Conservation (phyloP, 345 rosid genomes). For the Anastatica hierochuntica region DNA sequence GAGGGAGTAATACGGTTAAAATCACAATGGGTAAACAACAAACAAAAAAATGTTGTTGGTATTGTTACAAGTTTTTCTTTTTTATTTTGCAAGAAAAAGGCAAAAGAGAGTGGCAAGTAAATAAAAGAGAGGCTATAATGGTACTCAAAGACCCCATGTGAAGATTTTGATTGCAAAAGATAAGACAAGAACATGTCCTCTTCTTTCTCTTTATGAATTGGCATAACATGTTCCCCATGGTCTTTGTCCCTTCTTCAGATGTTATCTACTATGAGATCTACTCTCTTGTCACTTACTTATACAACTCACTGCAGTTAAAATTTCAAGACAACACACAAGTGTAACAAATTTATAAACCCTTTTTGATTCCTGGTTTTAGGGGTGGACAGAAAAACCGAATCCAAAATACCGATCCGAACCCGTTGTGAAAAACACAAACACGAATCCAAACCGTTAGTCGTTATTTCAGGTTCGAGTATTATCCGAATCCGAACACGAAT, state of each 20-base stretch:
- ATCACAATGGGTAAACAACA: too few species aligned
- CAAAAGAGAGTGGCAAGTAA: too few species aligned
- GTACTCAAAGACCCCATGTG: slow-evolving; percentile 26
- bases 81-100: background rate
- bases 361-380: too few species aligned
- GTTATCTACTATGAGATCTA: slow-evolving; percentile 23
- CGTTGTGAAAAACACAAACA: too few species aligned
- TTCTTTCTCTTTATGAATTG: slow-evolving; percentile 20
- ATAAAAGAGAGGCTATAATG: slow-evolving; percentile 9
- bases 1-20: too few species aligned
- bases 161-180: slow-evolving; percentile 20
- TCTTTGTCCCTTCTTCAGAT: slow-evolving; percentile 21
- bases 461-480: too few species aligned
- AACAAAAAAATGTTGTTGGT: slow-evolving; percentile 3
- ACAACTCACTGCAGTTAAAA: too few species aligned
- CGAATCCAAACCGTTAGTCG: too few species aligned
- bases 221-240: slow-evolving; percentile 27
- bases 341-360: too few species aligned
- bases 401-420: too few species aligned
- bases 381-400: too few species aligned
- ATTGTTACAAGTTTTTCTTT: background rate
- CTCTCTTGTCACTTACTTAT: slow-evolving; percentile 17
- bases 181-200: slow-evolving; percentile 27
- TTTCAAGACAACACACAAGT: background rate
- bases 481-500: too few species aligned